These are phyloP conservation scores for Trichoderma afroharzianum DNA, from an alignment of 2,329 filamentous ascomycete species.

Conservation along the genomic window DNA sequence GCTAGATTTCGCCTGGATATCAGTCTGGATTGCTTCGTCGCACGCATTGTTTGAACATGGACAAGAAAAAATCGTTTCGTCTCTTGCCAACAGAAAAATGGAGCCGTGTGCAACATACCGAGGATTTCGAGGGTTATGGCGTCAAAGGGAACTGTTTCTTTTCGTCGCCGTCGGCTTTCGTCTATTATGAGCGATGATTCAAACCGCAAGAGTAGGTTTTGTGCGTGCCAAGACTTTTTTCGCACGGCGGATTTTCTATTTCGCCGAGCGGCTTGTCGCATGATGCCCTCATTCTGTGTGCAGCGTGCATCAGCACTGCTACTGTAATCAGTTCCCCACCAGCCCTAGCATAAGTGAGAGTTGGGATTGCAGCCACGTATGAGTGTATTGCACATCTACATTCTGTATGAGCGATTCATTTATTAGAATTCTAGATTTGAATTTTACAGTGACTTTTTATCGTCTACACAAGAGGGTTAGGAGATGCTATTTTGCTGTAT, in stretches of 20 bases:
- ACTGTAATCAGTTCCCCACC: background rate
- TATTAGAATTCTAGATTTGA: background rate
- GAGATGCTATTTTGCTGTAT: background rate
- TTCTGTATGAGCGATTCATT: no score
- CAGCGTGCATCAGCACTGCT: background rate
- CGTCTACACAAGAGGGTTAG: background rate
- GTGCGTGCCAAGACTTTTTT: conserved; percentile 45
- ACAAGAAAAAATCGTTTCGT: background rate
- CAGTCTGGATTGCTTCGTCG: background rate
- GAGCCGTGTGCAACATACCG: conserved; percentile 30
- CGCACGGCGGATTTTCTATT: conserved; percentile 24
- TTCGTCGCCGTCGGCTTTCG: conserved; percentile 34
- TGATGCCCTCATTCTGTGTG: background rate
- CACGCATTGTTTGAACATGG: background rate
- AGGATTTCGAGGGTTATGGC: conserved; percentile 24
- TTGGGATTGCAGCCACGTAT: no score
- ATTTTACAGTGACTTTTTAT: background rate
- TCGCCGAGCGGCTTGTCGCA: conserved; percentile 9
- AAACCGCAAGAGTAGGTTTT: conserved; percentile 38
- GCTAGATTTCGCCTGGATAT: conserved; percentile 11
- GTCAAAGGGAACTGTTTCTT: conserved; percentile 21
- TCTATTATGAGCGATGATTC: conserved; percentile 32
- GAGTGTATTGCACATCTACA: no score
- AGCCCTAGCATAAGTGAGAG: background rate
- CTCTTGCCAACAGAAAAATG: background rate